Evolutionary conservation across 768 basidiomycete species (phyloP), one percentile per base, ranked within the genome.

Genomic region (Podaxis carcinomalis): DNA sequence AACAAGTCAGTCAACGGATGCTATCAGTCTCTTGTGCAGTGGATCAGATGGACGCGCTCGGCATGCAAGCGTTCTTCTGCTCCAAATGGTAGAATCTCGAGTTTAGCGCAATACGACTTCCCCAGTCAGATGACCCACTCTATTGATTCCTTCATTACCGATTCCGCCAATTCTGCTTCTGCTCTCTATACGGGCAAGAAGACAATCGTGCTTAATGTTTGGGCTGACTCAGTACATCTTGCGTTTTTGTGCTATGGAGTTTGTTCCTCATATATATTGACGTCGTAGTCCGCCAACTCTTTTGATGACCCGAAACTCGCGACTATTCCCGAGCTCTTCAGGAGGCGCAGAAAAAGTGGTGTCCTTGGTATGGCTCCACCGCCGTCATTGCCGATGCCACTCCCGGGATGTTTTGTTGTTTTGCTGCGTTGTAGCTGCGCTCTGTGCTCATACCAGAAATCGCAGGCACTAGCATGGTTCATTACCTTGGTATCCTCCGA

Each of bases 131-230:
- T 79, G 78, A 78, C 77, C 9, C 78, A 79, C 63, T 78, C 77
- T 1, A 71, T 78, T 19, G 78, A 79, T 62, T 78, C 78, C 1
- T 77, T 78, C 64, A 79, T 79, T 63, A 78, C 78, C 57, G 78
- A 78, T 66, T 79, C 78, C 2, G 78, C 78, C 2, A 79, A 79
- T 68, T 78, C 77, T 16, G 78, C 78, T 2, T 78, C 77, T 40
- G 77, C 78, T n/a, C 69, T 79, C 16, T 79, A 78, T 59, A 76
- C 74, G 0, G 77, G 78, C 11, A 78, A 79, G 64, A 79, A 79
- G 64, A 73, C 74, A 3, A 71, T 72, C 9, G 78, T 78, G 3
- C 62, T 78, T 39, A 76, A 74, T 47, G 78, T 79, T 42, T 78
- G 69, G 55, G 76, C 70, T 13, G 78, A 79, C 60, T 78, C 77